Evolutionary conservation across 805 yeast genomes (phyloP).

Genomic region (Cyberlindnera sargentensis): DNA sequence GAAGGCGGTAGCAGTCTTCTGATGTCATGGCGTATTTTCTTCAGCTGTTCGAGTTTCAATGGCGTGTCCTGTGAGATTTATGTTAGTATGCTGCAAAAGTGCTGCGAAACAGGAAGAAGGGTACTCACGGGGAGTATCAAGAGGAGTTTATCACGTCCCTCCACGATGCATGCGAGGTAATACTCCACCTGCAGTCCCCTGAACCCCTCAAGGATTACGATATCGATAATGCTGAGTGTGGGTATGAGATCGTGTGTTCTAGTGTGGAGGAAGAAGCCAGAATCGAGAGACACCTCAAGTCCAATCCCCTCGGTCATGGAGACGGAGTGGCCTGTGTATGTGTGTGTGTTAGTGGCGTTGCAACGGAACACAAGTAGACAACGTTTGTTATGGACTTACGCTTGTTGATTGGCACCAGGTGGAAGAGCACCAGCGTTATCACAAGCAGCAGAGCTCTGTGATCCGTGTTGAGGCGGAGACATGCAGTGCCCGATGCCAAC

Average conservation of each 20-base stretch:
- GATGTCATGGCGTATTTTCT: constrained; percentile 8
- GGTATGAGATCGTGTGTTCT: constrained; percentile 44
- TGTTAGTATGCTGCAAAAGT: neutral
- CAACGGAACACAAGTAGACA: neutral
- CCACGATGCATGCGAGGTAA: constrained; percentile 54
- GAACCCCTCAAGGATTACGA: constrained; percentile 73
- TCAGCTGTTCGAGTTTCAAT: constrained; percentile 7
- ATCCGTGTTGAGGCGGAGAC: neutral
- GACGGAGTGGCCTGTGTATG: constrained; percentile 28
- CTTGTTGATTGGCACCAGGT: neutral
- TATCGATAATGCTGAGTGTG: constrained; percentile 47
- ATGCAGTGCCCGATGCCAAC: neutral
- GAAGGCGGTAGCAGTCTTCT: neutral
- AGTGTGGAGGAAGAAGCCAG: constrained; percentile 21
- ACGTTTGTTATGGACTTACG: neutral
- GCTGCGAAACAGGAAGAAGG: neutral
- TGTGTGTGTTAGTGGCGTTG: neutral
- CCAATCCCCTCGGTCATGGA: constrained; percentile 40
- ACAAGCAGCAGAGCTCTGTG: neutral
- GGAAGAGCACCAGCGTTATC: neutral
- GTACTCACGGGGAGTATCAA: constrained; percentile 28
- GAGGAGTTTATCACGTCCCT: constrained; percentile 26
- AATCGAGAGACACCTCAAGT: constrained; percentile 33
- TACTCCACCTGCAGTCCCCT: constrained; percentile 58
- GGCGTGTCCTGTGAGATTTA: constrained; percentile 4